Base-by-base conservation (phyloP, 2,329 filamentous ascomycete genomes). In the Monosporascus sp. region DNA sequence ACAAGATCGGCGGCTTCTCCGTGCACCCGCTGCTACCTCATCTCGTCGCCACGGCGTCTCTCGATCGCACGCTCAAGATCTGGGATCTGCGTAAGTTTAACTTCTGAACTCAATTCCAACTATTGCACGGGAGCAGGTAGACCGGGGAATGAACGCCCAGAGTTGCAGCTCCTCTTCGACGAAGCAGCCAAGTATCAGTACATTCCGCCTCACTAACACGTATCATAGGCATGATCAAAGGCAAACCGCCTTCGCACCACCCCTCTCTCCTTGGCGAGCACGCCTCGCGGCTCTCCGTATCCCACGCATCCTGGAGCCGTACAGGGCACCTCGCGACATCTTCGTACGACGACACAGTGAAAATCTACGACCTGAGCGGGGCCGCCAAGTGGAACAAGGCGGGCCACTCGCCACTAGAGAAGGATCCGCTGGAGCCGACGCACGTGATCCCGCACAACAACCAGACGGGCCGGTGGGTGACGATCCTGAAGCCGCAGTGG, bases 1-100 rank as follows among this genome's bases (percentile, higher is more conserved):
- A 96, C 69, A 99, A 99, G 66, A 97, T 99, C 51, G 94, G 94
- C 18, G 94, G 94, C 0, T 97, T 97, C 70, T 88, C 87, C 0
- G 71, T 97, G 2, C 86, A 95, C 63, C 93, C 94, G 0, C 70
- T 86, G 0, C 81, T 91, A 2, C 86, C 91, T 0, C 89, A 97
- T 65, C 82, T 96, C 4, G 72, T 96, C 0, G 91, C 91, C 0
- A 97, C 94, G 0, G 94, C 92, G 0, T 95, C 90, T 0, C 77
- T 99, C 0, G 94, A 99, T 66, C 82, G 93, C 3, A 95, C 87
- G 0, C 74, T 99, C 63, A 93, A 92, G 63, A 80, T 99, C 3
- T 99, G 94, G 94, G 94, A 99, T 63, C 64, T 96, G 41, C 82
- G 94, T 46, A 46, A 26, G 43, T 46, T 22, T 7, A 17, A 2